phyloP scores from a whole-genome alignment of 306 rosid genomes.

The Oxytropis ochrocephala region DNA sequence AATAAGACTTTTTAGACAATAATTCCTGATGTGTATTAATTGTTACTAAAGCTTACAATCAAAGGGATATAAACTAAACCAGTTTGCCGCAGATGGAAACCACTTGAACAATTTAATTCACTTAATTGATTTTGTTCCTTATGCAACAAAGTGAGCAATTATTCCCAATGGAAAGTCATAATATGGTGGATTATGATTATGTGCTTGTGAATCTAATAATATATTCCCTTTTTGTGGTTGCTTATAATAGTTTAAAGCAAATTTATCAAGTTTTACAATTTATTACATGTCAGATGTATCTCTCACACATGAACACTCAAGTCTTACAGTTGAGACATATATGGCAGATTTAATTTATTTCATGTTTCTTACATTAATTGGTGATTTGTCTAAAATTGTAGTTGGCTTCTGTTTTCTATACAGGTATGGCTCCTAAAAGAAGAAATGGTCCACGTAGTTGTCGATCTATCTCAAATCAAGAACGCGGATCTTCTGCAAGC shows the following conservation, averaged over 20 bases:
- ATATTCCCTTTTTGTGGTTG: background rate
- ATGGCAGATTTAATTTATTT: background rate
- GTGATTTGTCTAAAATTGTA: background rate
- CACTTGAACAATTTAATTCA: background rate
- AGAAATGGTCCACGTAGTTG: too few species aligned
- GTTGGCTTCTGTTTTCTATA: too few species aligned
- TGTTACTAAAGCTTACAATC: background rate
- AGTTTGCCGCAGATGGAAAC: background rate
- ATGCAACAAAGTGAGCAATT: background rate
- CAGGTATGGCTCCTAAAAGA: too few species aligned
- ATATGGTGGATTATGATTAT: background rate
- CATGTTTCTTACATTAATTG: background rate
- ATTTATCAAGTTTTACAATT: background rate
- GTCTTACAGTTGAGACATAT: background rate
- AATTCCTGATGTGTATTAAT: background rate
- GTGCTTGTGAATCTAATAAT: background rate
- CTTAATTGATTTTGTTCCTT: background rate
- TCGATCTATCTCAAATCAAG: too few species aligned
- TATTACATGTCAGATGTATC: background rate
- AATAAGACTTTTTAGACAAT: too few species aligned
- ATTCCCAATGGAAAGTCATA: background rate
- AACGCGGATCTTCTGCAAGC: too few species aligned
- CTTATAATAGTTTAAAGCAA: background rate
- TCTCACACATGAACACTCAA: too few species aligned
- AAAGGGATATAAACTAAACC: conserved; percentile 1